Evolutionary conservation across 768 basidiomycete species (phyloP).

Genomic region (Phlebiopsis flavidoalba): DNA sequence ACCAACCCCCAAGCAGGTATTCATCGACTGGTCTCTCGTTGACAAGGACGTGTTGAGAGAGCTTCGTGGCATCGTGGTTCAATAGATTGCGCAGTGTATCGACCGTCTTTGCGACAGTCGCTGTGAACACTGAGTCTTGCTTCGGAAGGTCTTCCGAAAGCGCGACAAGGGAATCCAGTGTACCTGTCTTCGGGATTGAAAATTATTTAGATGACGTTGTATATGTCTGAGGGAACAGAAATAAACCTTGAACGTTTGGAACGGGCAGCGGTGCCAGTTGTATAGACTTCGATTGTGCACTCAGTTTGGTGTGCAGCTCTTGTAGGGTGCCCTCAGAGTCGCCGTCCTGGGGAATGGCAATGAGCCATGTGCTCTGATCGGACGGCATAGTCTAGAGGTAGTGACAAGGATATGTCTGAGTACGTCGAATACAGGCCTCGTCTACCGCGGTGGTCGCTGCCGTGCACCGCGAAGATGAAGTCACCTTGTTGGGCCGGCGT

Average conservation of each 20-base stretch:
- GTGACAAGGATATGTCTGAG: not conserved
- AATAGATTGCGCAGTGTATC: slow-evolving; percentile 89
- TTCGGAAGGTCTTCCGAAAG: slow-evolving; percentile 94
- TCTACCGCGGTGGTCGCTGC: not conserved
- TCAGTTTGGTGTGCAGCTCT: slow-evolving; percentile 60
- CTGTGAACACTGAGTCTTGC: slow-evolving; percentile 82
- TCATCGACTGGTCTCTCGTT: slow-evolving; percentile 77
- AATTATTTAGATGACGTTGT: not conserved
- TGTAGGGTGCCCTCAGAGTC: slow-evolving; percentile 73
- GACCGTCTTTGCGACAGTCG: slow-evolving; percentile 85
- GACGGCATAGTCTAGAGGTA: slow-evolving; percentile 64
- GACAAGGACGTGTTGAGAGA: slow-evolving; percentile 70
- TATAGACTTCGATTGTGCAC: slow-evolving; percentile 47
- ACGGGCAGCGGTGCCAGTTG: slow-evolving; percentile 64
- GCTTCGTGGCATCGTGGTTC: slow-evolving; percentile 78
- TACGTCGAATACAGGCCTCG: not conserved
- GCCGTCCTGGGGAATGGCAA: slow-evolving; percentile 81
- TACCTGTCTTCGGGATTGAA: slow-evolving; percentile 70
- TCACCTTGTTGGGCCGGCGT: slow-evolving; percentile 3
- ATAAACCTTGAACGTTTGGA: slow-evolving; percentile 88
- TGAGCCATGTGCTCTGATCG: slow-evolving; percentile 92
- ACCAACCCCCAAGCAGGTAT: slow-evolving; percentile 79
- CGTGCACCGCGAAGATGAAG: slow-evolving; percentile 6
- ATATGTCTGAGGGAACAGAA: not conserved
- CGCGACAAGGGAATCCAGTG: slow-evolving; percentile 81